Evolutionary conservation across 176 grass and related monocot species (phyloP), one percentile per base, ranked within the genome.

Genomic region (Hordeum marinum): DNA sequence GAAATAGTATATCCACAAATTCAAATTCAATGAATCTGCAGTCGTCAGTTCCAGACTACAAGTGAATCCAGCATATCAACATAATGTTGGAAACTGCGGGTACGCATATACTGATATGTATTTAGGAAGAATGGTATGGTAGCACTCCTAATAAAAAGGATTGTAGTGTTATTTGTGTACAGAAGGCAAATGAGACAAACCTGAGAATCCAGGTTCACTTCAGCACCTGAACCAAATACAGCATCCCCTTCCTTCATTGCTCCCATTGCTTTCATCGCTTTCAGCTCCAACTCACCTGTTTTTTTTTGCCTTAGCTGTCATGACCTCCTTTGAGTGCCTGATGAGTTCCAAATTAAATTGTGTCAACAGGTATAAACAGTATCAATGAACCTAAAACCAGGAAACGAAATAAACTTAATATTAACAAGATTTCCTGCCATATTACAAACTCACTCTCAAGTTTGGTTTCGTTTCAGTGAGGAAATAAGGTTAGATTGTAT

Each of bases 121-220:
- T 45, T 42, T 23, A 72, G 17, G 54, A 82, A 21, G 55, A 9
- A 65, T 67, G 34, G 11, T 42, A 72, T 23, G 10, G 26, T 7
- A 68, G 43, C 31, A 55, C n/a, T 68, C 23, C 31, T 58, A 39
- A 59, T 20, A 67, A 76, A 83, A 12, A 78, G 52, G 41, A 83
- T 21, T 27, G 2, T 17, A 58, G 43, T 43, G 23, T 40, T 64
- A 2, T 21, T 83, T 65, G 3, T 62, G 12, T 35, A 29, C 13
- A 86, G 50, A 90, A 77, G 42, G 45, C 8, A 80, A 66, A 73
- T 43, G 59, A 76, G 29, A 54, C 40, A 79, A 80, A 94, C 96
- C 93, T 98, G 96, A 68, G 93, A 98, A 92, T 98, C 90, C 45
- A 98, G 82, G 79, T 92, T 93, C 66, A 98, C 91, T 92, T 98